Percentiles rank a stretch among this genome's conserved stretches.
phyloP scores from a whole-genome alignment of 2,329 filamentous ascomycete genomes.

The Colletotrichum noveboracense region DNA sequence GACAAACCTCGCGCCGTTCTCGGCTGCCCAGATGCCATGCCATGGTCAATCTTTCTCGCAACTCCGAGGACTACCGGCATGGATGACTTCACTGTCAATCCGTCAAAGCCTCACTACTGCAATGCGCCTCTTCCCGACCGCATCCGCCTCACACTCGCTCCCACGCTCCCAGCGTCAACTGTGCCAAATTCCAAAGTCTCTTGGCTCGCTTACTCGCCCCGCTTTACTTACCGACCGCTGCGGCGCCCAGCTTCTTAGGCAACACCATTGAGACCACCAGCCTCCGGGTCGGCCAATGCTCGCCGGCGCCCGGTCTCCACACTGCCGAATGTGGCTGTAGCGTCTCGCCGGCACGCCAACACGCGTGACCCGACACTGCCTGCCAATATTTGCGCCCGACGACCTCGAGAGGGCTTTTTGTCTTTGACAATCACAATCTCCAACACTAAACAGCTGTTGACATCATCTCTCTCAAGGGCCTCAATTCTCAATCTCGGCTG shows the following conservation, averaged over 20 bases:
- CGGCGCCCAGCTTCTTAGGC: constrained; percentile 11
- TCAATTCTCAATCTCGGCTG: not conserved
- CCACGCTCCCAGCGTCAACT: not conserved
- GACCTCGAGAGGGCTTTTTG: not conserved
- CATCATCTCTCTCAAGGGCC: not conserved
- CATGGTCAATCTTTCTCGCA: not conserved
- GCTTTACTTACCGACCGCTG: not conserved
- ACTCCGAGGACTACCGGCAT: not conserved
- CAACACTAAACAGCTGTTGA: not conserved
- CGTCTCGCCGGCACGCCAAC: constrained; percentile 3
- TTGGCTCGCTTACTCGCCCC: not conserved
- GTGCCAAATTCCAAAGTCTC: not conserved
- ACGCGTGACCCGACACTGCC: constrained; percentile 18
- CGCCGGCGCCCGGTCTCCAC: not conserved
- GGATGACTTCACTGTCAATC: not conserved
- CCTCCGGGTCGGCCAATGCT: constrained; percentile 15
- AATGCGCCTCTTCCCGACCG: constrained; percentile 1
- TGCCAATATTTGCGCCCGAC: constrained; percentile 9
- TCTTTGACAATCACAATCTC: not conserved
- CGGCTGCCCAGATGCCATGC: not conserved
- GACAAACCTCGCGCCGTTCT: not conserved
- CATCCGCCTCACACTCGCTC: not conserved
- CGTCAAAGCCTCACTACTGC: not conserved
- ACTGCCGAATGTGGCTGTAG: constrained; percentile 2
- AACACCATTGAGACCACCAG: not conserved